Percentiles rank a stretch among this genome's conserved stretches.
Conservation (phyloP, 2,329 filamentous ascomycete species). For the Ascochyta viciae-villosae region DNA sequence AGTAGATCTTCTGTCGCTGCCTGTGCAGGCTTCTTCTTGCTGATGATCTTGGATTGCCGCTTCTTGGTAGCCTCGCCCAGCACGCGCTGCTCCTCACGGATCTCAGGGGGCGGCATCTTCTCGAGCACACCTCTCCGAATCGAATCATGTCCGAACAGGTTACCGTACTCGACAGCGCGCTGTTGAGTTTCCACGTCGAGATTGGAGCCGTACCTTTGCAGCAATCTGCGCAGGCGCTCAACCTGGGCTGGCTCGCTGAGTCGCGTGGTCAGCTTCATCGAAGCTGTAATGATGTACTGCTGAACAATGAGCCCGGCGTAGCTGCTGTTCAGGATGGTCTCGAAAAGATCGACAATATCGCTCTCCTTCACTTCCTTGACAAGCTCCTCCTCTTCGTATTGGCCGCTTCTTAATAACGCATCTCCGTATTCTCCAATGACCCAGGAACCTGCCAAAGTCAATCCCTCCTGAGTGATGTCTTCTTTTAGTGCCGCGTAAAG, state of each 20-base stretch:
- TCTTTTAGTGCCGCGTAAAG: conserved; percentile 89
- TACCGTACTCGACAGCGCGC: conserved; percentile 91
- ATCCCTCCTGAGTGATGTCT: conserved; percentile 95
- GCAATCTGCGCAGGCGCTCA: conserved; percentile 80
- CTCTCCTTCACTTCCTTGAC: conserved; percentile 83
- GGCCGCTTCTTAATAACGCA: conserved; percentile 82
- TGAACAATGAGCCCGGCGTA: conserved; percentile 90
- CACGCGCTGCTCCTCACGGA: conserved; percentile 92
- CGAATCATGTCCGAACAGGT: conserved; percentile 89
- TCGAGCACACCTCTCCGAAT: conserved; percentile 90
- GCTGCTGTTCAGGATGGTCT: conserved; percentile 89
- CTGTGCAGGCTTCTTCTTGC: conserved; percentile 75
- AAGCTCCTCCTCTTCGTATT: conserved; percentile 93
- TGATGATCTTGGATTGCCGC: conserved; percentile 60
- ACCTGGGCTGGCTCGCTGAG: conserved; percentile 84
- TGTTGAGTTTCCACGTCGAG: conserved; percentile 96
- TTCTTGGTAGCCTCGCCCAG: conserved; percentile 75
- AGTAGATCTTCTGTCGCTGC: conserved; percentile 90
- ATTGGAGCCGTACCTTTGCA: conserved; percentile 81
- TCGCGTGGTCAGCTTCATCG: conserved; percentile 93
- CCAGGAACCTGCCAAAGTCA: conserved; percentile 94
- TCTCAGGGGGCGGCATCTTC: conserved; percentile 97
- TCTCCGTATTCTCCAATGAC: conserved; percentile 98
- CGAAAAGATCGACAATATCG: conserved; percentile 92
- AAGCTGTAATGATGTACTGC: conserved; percentile 93